These are phyloP conservation scores for Tylopilus vinaceipallidus DNA, from an alignment of 768 basidiomycete species.

Conservation along the genomic window DNA sequence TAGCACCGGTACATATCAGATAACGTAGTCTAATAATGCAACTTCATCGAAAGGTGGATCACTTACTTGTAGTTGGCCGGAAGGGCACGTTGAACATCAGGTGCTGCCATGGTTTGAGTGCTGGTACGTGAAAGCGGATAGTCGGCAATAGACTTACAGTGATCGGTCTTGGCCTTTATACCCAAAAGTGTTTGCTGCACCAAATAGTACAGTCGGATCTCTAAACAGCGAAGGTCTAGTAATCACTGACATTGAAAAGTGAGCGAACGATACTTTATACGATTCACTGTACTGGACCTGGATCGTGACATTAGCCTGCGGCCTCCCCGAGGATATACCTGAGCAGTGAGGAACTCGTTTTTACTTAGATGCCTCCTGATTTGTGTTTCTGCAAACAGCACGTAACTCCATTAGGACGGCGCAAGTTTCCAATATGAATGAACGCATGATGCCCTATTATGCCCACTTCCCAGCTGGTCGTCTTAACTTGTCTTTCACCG, in stretches of 20 bases:
- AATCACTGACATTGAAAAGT: neutral
- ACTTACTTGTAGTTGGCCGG: constrained; percentile 19
- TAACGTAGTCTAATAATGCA: neutral
- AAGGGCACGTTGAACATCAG: constrained; percentile 18
- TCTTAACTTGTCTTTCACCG: neutral
- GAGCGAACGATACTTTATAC: no score
- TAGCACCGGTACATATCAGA: constrained; percentile 3
- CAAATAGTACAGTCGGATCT: neutral
- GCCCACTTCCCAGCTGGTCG: no score
- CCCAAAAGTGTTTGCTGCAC: neutral
- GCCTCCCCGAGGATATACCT: no score
- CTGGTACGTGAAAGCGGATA: neutral
- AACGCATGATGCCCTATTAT: no score
- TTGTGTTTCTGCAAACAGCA: no score
- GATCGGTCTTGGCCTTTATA: neutral
- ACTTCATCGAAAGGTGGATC: neutral
- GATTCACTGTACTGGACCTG: no score
- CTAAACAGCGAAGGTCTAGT: neutral
- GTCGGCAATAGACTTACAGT: neutral
- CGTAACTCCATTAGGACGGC: neutral
- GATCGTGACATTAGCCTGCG: no score
- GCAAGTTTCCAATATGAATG: neutral
- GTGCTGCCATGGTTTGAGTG: constrained; percentile 18
- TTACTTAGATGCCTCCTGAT: no score
- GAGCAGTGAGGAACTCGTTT: no score